Percentiles rank a stretch among this genome's conserved stretches.
These are phyloP conservation scores for Rosa lucieae DNA, from an alignment of 306 rosid species.

Conservation along the genomic window DNA sequence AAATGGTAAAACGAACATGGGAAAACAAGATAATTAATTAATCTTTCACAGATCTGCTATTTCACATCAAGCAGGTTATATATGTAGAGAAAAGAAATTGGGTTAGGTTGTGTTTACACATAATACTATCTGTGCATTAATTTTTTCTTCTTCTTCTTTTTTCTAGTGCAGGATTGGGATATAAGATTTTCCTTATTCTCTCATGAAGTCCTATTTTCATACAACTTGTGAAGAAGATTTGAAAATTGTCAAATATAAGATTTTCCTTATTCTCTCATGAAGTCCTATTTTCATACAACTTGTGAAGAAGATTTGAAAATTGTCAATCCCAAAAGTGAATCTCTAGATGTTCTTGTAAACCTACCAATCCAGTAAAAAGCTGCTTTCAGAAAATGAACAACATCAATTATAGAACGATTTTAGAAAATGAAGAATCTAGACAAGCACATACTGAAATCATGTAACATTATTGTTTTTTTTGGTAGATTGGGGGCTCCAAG, in stretches of 20 bases:
- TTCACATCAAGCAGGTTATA: background rate
- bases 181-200: background rate
- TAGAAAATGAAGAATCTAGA: conserved; percentile 6
- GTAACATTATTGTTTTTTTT: background rate
- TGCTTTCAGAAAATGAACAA: background rate
- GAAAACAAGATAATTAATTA: background rate
- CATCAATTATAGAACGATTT: background rate
- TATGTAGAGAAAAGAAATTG: too few relatives aligned
- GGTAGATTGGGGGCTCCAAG: background rate
- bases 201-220: conserved; percentile 1
- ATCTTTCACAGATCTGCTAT: background rate
- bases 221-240: background rate
- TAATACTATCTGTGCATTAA: too few relatives aligned
- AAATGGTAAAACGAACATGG: conserved; percentile 13
- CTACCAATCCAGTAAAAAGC: conserved; percentile 15
- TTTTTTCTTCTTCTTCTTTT: background rate
- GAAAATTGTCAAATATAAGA: background rate
- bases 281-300: background rate
- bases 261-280: background rate
- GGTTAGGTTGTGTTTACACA: background rate
- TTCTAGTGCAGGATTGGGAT: conserved; percentile 6
- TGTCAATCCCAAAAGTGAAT: conserved; percentile 4
- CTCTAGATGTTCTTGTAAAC: background rate
- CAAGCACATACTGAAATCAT: background rate
- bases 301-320: background rate